phyloP scores from a whole-genome alignment of 371 early-diverging fungal species.

The Mucor velutinosus region DNA sequence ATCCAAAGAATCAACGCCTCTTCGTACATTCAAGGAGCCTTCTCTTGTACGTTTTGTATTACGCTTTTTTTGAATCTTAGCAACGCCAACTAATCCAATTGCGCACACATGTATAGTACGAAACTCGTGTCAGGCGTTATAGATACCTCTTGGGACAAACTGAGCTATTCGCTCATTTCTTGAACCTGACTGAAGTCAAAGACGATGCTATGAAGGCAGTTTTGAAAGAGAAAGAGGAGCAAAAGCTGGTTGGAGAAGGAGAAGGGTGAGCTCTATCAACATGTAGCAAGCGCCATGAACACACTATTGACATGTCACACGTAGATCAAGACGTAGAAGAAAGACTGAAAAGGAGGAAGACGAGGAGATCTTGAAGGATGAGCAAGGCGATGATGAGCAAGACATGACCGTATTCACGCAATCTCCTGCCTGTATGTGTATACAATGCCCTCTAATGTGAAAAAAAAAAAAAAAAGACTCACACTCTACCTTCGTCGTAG shows the following conservation, averaged over 20 bases:
- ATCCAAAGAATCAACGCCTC: constrained; percentile 26
- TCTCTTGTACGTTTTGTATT: constrained; percentile 12
- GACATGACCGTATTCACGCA: constrained; percentile 77
- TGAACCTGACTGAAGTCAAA: constrained; percentile 56
- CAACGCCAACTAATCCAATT: background rate
- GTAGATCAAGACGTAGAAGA: constrained; percentile 77
- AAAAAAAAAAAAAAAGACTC: background rate
- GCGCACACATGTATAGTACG: constrained; percentile 28
- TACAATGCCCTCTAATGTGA: constrained; percentile 8
- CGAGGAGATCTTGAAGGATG: constrained; percentile 80
- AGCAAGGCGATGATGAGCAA: constrained; percentile 62
- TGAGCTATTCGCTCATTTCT: constrained; percentile 71
- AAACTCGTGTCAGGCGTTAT: constrained; percentile 58
- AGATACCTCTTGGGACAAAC: constrained; percentile 92
- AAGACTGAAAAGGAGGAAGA: constrained; percentile 98
- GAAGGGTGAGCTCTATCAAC: constrained; percentile 36
- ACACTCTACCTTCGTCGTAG: constrained; percentile 31
- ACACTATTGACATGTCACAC: background rate
- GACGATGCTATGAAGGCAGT: constrained; percentile 48
- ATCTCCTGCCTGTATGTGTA: constrained; percentile 86
- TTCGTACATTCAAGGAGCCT: constrained; percentile 28
- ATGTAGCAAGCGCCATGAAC: background rate
- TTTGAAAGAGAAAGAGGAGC: constrained; percentile 43
- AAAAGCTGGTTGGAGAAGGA: constrained; percentile 33
- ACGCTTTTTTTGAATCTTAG: background rate